Percentiles rank a stretch among this genome's conserved stretches.
Conservation (phyloP, 2,329 filamentous ascomycete genomes). For the Fusarium chaquense region DNA sequence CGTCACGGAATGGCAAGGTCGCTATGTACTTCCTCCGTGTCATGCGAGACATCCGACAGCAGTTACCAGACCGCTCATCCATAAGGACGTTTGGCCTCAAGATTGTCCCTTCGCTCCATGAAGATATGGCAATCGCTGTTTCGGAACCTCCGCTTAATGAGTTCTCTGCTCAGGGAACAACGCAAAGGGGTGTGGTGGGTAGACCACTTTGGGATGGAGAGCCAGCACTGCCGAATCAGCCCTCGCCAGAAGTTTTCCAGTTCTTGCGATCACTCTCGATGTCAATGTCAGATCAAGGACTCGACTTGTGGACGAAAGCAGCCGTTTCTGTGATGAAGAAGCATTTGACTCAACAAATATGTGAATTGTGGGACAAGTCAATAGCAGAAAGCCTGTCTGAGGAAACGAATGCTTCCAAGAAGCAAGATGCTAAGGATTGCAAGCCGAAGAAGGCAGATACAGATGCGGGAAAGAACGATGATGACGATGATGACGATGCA, state of each 20-base stretch:
- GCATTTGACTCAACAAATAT: conserved; percentile 64
- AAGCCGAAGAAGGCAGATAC: neutral
- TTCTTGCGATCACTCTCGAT: conserved; percentile 74
- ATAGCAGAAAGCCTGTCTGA: conserved; percentile 50
- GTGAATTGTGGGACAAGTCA: conserved; percentile 60
- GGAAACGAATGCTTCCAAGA: conserved; percentile 25
- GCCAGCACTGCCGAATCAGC: conserved; percentile 80
- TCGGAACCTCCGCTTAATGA: conserved; percentile 62
- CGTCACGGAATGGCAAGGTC: conserved; percentile 63
- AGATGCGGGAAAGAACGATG: neutral
- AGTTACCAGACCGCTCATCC: conserved; percentile 67
- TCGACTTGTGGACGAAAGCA: conserved; percentile 83
- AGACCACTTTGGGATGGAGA: conserved; percentile 84
- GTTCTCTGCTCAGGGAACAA: conserved; percentile 58
- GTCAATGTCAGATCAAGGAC: conserved; percentile 76
- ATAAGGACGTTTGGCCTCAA: conserved; percentile 69
- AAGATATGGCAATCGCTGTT: conserved; percentile 67
- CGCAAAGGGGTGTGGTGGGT: conserved; percentile 65
- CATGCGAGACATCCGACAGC: conserved; percentile 77
- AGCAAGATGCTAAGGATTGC: conserved; percentile 6
- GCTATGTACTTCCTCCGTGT: conserved; percentile 78
- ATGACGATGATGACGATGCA: neutral
- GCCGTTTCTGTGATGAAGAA: conserved; percentile 74
- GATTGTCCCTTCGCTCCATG: conserved; percentile 74
- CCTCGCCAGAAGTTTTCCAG: conserved; percentile 78